Conservation (phyloP, 768 basidiomycete species). For the Tulasnella sp. region DNA sequence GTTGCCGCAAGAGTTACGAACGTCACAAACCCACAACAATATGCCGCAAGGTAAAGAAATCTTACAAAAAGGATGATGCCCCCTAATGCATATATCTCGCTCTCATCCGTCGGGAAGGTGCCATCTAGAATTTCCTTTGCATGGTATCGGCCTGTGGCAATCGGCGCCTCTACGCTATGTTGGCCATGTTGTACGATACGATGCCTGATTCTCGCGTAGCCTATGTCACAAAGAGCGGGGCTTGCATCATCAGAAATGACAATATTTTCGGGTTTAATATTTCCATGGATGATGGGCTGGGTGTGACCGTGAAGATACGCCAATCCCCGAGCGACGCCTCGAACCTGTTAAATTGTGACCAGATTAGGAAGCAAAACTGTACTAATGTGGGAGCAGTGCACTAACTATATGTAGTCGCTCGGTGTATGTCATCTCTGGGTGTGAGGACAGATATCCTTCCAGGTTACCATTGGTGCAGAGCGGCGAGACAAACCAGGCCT, state of each 20-base stretch:
- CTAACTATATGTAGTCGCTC: not conserved
- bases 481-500: not conserved
- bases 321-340: constrained; percentile 34
- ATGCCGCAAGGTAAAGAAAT: too few relatives aligned
- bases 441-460: not conserved
- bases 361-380: not conserved
- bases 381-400: not conserved
- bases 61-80: not conserved
- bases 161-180: too few relatives aligned
- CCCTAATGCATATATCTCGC: constrained; percentile 18
- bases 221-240: constrained; percentile 8
- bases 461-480: constrained; percentile 12
- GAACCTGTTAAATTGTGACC: constrained; percentile 28
- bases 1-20: too few relatives aligned
- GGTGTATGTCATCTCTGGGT: not conserved
- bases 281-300: constrained; percentile 36
- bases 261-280: constrained; percentile 34
- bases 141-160: not conserved
- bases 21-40: too few relatives aligned
- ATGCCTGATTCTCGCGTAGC: not conserved
- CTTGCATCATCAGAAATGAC: not conserved
- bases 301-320: constrained; percentile 33
- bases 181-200: too few relatives aligned
- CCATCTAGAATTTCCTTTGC: not conserved
- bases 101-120: not conserved